phyloP scores from a whole-genome alignment of 305 asterid species.

The Fraxinus latifolia region DNA sequence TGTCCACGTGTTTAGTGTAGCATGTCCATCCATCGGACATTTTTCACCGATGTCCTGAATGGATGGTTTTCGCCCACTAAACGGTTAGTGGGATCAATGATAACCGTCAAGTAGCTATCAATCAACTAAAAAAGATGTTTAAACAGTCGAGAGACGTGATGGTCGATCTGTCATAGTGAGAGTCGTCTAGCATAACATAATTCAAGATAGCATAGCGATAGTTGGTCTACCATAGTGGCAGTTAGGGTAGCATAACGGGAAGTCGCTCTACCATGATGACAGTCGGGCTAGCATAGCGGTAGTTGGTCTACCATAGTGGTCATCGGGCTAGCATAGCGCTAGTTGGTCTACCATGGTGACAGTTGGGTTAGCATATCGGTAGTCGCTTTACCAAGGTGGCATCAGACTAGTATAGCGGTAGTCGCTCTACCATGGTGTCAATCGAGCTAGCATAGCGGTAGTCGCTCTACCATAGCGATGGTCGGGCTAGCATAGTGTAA shows the following conservation, averaged over 20 bases:
- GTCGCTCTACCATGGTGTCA: neutral
- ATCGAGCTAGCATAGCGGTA: neutral
- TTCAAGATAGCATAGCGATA: neutral
- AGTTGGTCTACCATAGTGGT: no score
- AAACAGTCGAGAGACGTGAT: neutral
- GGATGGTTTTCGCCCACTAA: neutral
- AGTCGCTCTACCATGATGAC: neutral
- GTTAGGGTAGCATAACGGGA: no score
- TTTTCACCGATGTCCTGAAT: neutral
- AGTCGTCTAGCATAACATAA: neutral
- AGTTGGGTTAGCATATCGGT: neutral
- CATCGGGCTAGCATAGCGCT: neutral
- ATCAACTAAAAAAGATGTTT: neutral
- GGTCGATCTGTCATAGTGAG: neutral
- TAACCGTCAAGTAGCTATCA: neutral
- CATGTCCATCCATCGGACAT: neutral
- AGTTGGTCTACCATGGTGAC: neutral
- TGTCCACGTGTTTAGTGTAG: neutral
- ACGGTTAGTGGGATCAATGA: neutral
- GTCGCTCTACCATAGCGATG: neutral
- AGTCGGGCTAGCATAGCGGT: neutral
- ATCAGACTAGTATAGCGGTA: no score
- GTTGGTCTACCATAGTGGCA: neutral
- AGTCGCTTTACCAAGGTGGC: neutral
- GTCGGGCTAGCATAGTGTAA: neutral